phyloP scores from a whole-genome alignment of 2,329 filamentous ascomycete species.

The Blumeria hordei region DNA sequence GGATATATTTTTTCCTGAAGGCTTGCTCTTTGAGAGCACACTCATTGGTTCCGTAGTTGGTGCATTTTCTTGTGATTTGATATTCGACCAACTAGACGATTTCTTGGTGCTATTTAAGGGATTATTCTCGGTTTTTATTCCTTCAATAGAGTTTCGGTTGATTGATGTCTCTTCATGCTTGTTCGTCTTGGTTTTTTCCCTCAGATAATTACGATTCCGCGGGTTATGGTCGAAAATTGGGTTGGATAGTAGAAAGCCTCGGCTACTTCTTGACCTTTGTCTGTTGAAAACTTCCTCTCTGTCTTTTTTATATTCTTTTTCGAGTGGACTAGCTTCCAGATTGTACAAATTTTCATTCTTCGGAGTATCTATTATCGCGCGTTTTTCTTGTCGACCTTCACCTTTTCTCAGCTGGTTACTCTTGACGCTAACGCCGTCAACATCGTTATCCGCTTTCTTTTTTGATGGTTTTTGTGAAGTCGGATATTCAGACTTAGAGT shows the following conservation, averaged over 20 bases:
- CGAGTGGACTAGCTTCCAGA: conserved; percentile 1
- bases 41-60: conserved; percentile 2
- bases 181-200: conserved; percentile 8
- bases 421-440: conserved; percentile 17
- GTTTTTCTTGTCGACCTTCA: conserved; percentile 3
- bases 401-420: conserved; percentile 22
- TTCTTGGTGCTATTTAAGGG: conserved; percentile 4
- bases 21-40: neutral
- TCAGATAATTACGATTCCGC: conserved; percentile 6
- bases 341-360: conserved; percentile 3
- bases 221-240: conserved; percentile 7
- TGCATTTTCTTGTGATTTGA: conserved; percentile 2
- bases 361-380: conserved; percentile 14
- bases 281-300: conserved; percentile 10
- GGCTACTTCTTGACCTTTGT: conserved; percentile 11
- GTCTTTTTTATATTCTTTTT: conserved; percentile 3
- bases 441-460: conserved; percentile 5
- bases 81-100: conserved; percentile 8
- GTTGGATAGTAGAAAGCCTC: conserved; percentile 14
- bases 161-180: conserved; percentile 8
- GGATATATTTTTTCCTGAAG: conserved; percentile 1
- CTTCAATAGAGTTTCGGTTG: conserved; percentile 8
- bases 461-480: conserved; percentile 8
- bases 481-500: conserved; percentile 9
- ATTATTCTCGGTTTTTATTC: conserved; percentile 8